Evolutionary conservation across 1,139 yeast genomes (phyloP), one percentile per base, ranked within the genome.

Genomic region (Yamadazyma aaseri): DNA sequence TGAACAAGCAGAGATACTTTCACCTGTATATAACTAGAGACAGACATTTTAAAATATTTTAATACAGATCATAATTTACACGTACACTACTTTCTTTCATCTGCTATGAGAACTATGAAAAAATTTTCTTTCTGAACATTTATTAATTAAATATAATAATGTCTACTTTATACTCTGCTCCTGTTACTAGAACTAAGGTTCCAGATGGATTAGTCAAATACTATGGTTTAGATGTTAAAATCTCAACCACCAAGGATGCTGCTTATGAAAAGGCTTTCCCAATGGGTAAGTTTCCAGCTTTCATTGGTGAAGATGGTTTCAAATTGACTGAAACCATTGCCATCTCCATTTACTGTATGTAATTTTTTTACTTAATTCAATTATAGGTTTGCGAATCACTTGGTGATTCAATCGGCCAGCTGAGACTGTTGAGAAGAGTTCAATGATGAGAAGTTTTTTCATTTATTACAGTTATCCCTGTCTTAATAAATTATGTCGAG

Each of bases 391-490:
- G n/a, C n/a, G n/a, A n/a, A n/a, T n/a, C n/a, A n/a, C n/a, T n/a
- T n/a, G n/a, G n/a, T n/a, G n/a, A n/a, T n/a, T n/a, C n/a, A n/a
- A n/a, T n/a, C n/a, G n/a, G n/a, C n/a, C n/a, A n/a, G n/a, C n/a
- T n/a, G n/a, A n/a, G n/a, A n/a, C n/a, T n/a, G n/a, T n/a, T n/a
- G n/a, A n/a, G 15, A 6, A n/a, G 22, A 4, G 14, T 31, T 29
- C 55, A 53, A 61, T 79, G 87, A 81, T 79, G 84, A 78, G 67
- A 69, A 53, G 54, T 47, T 50, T 62, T 30, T 64, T 63, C 53
- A 53, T 48, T 60, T 71, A 66, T n/a, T 69, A 79, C 87, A 82
- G 90, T 83, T 83, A 83, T 83, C 92, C 92, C 92, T 83, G 92
- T 82, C 92, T 83, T 81, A 83, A 83, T 61, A 73, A 51, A 76